Conservation (phyloP, 2,329 filamentous ascomycete species). For the Botrytis cinerea region DNA sequence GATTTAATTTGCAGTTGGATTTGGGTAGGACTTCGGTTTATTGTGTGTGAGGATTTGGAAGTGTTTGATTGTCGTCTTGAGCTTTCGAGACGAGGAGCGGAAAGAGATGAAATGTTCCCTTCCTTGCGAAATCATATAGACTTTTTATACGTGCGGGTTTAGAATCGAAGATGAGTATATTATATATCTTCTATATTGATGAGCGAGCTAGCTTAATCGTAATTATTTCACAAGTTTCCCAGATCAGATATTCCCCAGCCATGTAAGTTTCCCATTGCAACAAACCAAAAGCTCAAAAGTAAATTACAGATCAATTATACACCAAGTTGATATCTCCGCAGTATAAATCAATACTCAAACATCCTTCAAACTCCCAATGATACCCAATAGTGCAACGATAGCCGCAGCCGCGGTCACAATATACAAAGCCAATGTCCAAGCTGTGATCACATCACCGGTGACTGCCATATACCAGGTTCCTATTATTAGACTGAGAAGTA, state of each 20-base stretch:
- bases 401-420: constrained; percentile 37
- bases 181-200: too few relatives aligned
- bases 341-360: constrained; percentile 24
- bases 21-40: background rate
- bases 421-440: constrained; percentile 35
- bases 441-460: constrained; percentile 33
- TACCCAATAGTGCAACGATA: constrained; percentile 35
- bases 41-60: background rate
- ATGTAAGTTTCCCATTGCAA: background rate
- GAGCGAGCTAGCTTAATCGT: background rate
- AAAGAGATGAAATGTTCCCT: too few relatives aligned
- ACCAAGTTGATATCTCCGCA: background rate
- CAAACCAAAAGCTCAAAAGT: background rate
- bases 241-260: background rate
- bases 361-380: constrained; percentile 36
- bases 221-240: background rate
- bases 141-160: too few relatives aligned
- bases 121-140: too few relatives aligned
- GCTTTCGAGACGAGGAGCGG: background rate
- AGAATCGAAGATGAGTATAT: too few relatives aligned
- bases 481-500: constrained; percentile 29
- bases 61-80: background rate
- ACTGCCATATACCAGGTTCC: constrained; percentile 33
- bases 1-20: background rate
- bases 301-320: background rate